Base-by-base conservation (phyloP, 768 basidiomycete species). In the Xerocomellus chrysenteron region DNA sequence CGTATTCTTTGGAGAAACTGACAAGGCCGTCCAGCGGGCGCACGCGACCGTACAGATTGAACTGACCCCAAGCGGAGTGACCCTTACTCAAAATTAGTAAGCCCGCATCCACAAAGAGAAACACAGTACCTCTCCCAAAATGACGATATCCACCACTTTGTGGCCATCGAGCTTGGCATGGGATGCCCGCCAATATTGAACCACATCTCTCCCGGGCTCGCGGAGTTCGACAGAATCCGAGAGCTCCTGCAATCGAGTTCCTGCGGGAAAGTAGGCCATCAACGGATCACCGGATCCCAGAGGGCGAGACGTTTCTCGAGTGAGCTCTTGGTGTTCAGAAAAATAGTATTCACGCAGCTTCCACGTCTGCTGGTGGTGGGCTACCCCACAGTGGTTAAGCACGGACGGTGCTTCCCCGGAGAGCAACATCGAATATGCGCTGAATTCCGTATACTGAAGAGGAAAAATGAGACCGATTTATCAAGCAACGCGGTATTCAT, bases 61-160 rank as follows among this genome's bases (percentile, higher is more conserved):
- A 95, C 60, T 90, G 86, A 24, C 93, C 92, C 92, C 92, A 95
- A 14, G 91, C 85, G 9, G 92, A 94, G 72, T 94, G 93, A 5
- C 92, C 92, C 90, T 92, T 55, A 19, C n/a, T 14, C 19, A 19
- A 52, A 44, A 50, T 59, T 28, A 54, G 55, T 55, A 37, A 62
- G 42, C 9, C n/a, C 21, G 26, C 33, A n/a, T 42, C 35, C 42
- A 40, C 14, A 11, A 35, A 50, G 26, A 43, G 37, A 40, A 49
- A 43, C 28, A 35, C 26, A 14, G 53, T 57, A 90, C 90, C 78
- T 92, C 88, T 65, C 91, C 91, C 13, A 82, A 78, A 32, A 93
- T 73, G 48, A 93, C 80, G 36, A 91, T 76, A 65, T 93, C 91
- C 21, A 41, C 36, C 24, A 64, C 59, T 5, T 53, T 73, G 64